Percentiles rank a stretch among this genome's conserved stretches.
phyloP scores from a whole-genome alignment of 148 eudicot genomes.

The Euryodendron excelsum region DNA sequence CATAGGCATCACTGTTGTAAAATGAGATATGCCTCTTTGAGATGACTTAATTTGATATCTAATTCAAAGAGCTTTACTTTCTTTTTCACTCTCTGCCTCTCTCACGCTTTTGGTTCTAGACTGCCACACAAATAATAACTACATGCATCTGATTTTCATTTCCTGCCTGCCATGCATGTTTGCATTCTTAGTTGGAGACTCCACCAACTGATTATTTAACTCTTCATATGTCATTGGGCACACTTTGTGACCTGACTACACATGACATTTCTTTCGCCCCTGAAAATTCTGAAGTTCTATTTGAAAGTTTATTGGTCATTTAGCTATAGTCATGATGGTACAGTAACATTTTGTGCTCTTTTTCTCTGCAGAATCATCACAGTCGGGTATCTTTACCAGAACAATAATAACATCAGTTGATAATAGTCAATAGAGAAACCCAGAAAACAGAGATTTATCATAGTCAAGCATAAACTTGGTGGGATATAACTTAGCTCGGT shows the following conservation, averaged over 20 bases:
- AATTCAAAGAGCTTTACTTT: too few relatives aligned
- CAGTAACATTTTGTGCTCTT: neutral
- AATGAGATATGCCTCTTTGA: too few relatives aligned
- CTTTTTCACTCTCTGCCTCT: too few relatives aligned
- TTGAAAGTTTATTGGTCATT: neutral
- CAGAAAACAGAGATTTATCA: neutral
- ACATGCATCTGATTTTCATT: conserved; percentile 4
- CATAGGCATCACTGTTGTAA: too few relatives aligned
- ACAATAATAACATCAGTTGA: neutral
- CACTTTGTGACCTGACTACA: neutral
- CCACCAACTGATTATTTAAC: neutral
- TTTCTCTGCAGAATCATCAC: neutral
- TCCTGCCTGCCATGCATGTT: neutral
- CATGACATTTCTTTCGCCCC: neutral
- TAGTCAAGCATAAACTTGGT: neutral
- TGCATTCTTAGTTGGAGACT: neutral
- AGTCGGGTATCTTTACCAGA: neutral
- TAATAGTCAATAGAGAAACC: neutral
- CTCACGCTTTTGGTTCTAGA: too few relatives aligned
- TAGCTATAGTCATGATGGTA: neutral
- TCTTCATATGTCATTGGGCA: neutral
- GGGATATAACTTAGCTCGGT: neutral
- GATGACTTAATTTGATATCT: too few relatives aligned
- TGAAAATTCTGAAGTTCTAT: neutral
- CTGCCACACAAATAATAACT: too few relatives aligned